Percentiles rank a stretch among this genome's conserved stretches.
phyloP scores from a whole-genome alignment of 768 basidiomycete genomes.

The Collybiopsis confluens region DNA sequence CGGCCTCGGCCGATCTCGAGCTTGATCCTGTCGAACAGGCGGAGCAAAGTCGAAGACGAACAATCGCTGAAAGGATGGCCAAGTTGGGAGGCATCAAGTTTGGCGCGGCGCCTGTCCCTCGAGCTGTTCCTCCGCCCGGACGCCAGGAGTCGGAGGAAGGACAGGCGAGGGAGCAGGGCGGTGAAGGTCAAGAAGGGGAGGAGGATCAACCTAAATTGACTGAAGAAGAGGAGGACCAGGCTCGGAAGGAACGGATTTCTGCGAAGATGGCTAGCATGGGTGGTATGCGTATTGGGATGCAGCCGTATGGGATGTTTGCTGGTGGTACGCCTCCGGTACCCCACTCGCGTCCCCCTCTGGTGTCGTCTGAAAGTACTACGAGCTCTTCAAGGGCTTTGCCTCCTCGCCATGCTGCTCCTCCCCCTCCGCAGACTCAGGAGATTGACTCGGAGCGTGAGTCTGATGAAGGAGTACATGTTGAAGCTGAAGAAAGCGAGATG shows the following conservation, averaged over 20 bases:
- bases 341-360: conserved; percentile 13
- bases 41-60: conserved; percentile 53
- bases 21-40: conserved; percentile 30
- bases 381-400: conserved; percentile 21
- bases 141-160: conserved; percentile 21
- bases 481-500: conserved; percentile 69
- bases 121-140: conserved; percentile 31
- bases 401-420: conserved; percentile 25
- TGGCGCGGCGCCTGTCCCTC: conserved; percentile 53
- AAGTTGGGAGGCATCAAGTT: conserved; percentile 84
- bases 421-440: conserved; percentile 26
- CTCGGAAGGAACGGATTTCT: conserved; percentile 48
- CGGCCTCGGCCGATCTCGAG: conserved; percentile 14
- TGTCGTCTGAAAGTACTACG: conserved; percentile 15
- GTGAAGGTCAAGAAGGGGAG: conserved; percentile 24
- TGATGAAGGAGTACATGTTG: conserved; percentile 61
- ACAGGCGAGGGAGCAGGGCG: conserved; percentile 17
- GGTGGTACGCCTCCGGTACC: conserved; percentile 10
- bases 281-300: conserved; percentile 56
- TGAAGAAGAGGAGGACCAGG: conserved; percentile 64
- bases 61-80: conserved; percentile 94
- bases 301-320: conserved; percentile 27
- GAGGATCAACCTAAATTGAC: conserved; percentile 21
- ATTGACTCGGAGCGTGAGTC: conserved; percentile 48
- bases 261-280: conserved; percentile 53